Percentiles rank a stretch among this genome's conserved stretches.
phyloP scores from a whole-genome alignment of 2,329 filamentous ascomycete genomes.

The Aspergillus sp. region DNA sequence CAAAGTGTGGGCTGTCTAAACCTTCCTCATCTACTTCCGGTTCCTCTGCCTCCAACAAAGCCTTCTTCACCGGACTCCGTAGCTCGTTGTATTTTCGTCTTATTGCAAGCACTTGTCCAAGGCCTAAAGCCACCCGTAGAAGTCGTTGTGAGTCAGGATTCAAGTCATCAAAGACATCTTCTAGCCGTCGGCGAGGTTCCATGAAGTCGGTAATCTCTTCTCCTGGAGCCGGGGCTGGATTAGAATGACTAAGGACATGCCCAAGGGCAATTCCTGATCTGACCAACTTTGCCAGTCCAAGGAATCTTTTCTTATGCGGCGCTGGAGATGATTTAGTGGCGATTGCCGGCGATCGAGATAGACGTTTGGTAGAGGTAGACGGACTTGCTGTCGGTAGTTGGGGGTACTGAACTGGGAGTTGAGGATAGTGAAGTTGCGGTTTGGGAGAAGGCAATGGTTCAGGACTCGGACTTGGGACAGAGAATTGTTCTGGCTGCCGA shows the following conservation, averaged over 20 bases:
- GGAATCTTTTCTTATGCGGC: constrained; percentile 27
- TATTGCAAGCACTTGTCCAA: constrained; percentile 50
- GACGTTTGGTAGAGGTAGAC: constrained; percentile 11
- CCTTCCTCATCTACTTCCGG: constrained; percentile 5
- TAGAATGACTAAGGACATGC: constrained; percentile 34
- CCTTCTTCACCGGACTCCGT: constrained; percentile 12
- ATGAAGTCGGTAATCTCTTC: constrained; percentile 22
- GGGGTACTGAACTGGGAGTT: not conserved
- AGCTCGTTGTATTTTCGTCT: constrained; percentile 30
- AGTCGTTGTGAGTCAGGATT: constrained; percentile 43
- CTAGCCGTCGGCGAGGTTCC: constrained; percentile 34
- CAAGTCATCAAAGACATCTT: constrained; percentile 44
- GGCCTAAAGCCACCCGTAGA: constrained; percentile 45
- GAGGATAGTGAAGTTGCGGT: not conserved
- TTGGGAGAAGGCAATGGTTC: constrained; percentile 1
- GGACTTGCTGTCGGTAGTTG: constrained; percentile 2
- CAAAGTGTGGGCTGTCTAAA: constrained; percentile 2
- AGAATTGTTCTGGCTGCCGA: constrained; percentile 21
- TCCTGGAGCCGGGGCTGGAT: constrained; percentile 12
- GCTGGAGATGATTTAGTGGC: constrained; percentile 21
- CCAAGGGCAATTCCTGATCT: constrained; percentile 45
- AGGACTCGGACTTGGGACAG: constrained; percentile 19
- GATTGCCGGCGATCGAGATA: not conserved
- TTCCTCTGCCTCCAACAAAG: not conserved
- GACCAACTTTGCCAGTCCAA: constrained; percentile 40